phyloP scores from a whole-genome alignment of 225 moss, liverwort and hornwort genomes.

The Neckera pumila region DNA sequence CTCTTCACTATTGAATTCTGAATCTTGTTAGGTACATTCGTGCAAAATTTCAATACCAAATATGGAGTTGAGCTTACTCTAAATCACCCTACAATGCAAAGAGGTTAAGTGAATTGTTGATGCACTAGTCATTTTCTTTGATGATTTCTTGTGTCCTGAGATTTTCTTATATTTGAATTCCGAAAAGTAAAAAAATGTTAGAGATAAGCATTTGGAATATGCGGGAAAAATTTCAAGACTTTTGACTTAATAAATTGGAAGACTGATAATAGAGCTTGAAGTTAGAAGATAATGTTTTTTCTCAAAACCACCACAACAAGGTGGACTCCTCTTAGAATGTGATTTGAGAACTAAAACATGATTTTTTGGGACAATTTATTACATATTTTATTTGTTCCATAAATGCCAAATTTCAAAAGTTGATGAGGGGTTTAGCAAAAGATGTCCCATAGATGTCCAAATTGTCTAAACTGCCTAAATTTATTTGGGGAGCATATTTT shows the following conservation, averaged over 20 bases:
- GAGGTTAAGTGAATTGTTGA: background rate
- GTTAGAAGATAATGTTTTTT: background rate
- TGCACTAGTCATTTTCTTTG: too few species aligned
- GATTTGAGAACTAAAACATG: background rate
- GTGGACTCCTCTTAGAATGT: background rate
- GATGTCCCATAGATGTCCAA: background rate
- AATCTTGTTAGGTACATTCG: background rate
- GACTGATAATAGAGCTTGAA: background rate
- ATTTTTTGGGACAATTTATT: background rate
- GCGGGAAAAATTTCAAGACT: too few species aligned
- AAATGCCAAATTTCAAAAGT: background rate
- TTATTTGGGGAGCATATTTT: too few species aligned
- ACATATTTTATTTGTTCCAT: background rate
- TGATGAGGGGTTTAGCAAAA: background rate
- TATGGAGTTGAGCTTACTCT: background rate
- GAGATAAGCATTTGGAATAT: too few species aligned
- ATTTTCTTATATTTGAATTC: too few species aligned
- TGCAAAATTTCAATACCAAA: background rate
- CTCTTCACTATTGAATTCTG: background rate
- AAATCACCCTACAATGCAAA: background rate
- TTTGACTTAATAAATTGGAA: background rate
- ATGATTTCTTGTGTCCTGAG: background rate
- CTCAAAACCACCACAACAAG: rapidly evolving
- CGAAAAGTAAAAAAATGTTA: too few species aligned
- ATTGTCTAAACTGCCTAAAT: background rate